These are phyloP conservation scores for Plasmodium coatneyi DNA, from an alignment of 169 alveolate genomes.

Conservation along the genomic window DNA sequence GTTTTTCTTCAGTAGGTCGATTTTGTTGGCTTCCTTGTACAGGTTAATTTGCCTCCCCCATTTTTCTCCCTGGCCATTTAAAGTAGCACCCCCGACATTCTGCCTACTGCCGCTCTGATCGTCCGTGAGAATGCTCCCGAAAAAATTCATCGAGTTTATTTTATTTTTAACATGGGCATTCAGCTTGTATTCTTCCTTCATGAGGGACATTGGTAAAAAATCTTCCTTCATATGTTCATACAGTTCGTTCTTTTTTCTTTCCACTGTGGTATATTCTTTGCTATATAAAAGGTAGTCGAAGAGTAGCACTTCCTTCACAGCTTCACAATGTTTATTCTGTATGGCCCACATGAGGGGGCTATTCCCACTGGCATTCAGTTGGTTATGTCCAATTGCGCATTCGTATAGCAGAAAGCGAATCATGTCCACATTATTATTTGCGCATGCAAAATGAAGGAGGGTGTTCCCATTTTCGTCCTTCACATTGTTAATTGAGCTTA, in stretches of 20 bases:
- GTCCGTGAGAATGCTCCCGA: neutral
- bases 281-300: conserved; percentile 78
- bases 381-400: conserved; percentile 77
- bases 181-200: conserved; percentile 16
- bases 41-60: neutral
- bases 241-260: conserved; percentile 29
- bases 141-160: conserved; percentile 13
- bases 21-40: conserved; percentile 63
- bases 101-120: neutral
- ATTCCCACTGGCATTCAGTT: conserved; percentile 79
- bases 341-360: conserved; percentile 86
- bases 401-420: conserved; percentile 78
- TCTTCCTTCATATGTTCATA: conserved; percentile 40
- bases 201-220: neutral
- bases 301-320: conserved; percentile 75
- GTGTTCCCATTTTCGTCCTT: conserved; percentile 77
- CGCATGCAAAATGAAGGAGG: conserved; percentile 81
- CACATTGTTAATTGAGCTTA: conserved; percentile 53
- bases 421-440: conserved; percentile 81
- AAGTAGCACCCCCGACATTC: neutral
- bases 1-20: conserved; percentile 73
- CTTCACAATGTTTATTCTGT: conserved; percentile 80
- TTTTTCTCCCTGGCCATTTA: neutral
- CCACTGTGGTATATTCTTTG: conserved; percentile 55
- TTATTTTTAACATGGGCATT: conserved; percentile 24